Base-by-base conservation (phyloP, 2,329 filamentous ascomycete species). In the Didymella pinodella region DNA sequence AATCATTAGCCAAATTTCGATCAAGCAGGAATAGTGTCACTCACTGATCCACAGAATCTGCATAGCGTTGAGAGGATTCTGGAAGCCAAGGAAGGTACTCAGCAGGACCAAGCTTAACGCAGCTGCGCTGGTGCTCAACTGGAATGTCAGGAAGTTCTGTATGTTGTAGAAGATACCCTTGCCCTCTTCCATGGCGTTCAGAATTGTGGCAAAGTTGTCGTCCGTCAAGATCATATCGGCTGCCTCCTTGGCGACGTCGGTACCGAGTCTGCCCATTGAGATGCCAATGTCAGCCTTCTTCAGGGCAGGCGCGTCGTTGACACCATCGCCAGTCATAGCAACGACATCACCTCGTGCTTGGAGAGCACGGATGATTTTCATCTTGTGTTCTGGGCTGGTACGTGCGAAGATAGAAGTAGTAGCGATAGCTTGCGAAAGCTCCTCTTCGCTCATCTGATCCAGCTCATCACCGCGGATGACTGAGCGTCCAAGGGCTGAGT, bases 91-190 rank as follows among this genome's bases (percentile, higher is more conserved):
- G 67, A 92, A 90, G 29, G 93, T 97, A 82, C 93, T 97, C 71
- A 99, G 79, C 66, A 99, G 87, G 18, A 99, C 95, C 53, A 99
- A 84, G 57, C 91, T 92, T 66, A 99, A 82, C 61, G 95, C 93
- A 54, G 96, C 95, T 20, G 96, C 95, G 75, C 93, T 97, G 47
- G 95, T 99, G 78, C 93, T 97, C 57, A 99, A 86, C 81, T 99
- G 96, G 79, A 99, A 99, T 0, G 95, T 98, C 64, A 99, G 85
- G 80, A 99, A 99, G 78, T 99, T 99, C 75, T 99, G 95, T 66
- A 99, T 98, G 77, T 99, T 99, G 85, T 95, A 97, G 80, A 99
- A 99, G 68, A 99, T 99, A 54, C 93, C 95, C 78, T 99, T 99
- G 78, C 95, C 96, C 80, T 99, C 95, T 77, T 99, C 95, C 62